Evolutionary conservation across 176 grass and related monocot genomes (phyloP).

Genomic region (Eremochloa ophiuroides): DNA sequence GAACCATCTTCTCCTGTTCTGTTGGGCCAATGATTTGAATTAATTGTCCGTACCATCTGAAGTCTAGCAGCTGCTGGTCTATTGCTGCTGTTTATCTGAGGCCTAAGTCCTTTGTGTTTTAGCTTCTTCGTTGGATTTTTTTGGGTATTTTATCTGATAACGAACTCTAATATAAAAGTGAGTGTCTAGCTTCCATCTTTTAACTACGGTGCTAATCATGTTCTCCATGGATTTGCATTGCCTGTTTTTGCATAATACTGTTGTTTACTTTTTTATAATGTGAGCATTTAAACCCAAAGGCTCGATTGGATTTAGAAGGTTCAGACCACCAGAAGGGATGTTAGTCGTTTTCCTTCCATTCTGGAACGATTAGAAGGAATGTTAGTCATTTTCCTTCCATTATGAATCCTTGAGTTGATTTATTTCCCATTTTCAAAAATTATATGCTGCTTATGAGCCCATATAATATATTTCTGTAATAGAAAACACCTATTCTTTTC

Average conservation of each 20-base stretch:
- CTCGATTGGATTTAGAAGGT: too few relatives aligned
- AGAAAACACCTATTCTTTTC: background rate
- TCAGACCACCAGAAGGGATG: background rate
- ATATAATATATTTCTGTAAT: background rate
- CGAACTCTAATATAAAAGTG: background rate
- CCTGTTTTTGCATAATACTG: background rate
- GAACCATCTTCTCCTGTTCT: background rate
- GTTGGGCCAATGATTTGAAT: slow-evolving; percentile 18
- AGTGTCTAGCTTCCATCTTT: background rate
- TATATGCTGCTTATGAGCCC: background rate
- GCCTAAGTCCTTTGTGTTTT: background rate
- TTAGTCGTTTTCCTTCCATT: background rate
- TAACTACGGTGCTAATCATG: background rate
- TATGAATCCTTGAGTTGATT: background rate
- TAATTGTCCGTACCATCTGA: slow-evolving; percentile 34
- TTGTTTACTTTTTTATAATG: background rate
- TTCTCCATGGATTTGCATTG: background rate
- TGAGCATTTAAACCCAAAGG: background rate
- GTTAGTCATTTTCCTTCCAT: background rate
- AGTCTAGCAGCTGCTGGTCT: background rate
- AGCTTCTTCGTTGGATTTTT: background rate
- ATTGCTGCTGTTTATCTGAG: background rate
- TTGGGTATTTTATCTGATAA: background rate
- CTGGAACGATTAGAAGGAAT: background rate
- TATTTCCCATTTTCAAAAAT: background rate